Conservation (phyloP, 1,139 yeast species). For the Candida sanyaensis region DNA sequence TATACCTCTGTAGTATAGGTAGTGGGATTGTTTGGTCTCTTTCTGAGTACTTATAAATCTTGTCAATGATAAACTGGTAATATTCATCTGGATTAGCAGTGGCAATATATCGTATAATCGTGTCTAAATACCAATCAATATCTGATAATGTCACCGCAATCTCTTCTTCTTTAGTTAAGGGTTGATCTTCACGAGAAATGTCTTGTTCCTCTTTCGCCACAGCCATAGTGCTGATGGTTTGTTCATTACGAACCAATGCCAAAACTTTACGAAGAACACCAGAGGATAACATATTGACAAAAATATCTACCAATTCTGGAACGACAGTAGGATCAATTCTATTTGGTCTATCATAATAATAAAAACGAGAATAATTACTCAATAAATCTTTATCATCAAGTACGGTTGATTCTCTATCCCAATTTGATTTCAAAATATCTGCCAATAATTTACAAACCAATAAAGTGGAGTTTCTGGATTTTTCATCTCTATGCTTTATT, state of each 20-base stretch:
- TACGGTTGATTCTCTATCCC: slow-evolving; percentile 25
- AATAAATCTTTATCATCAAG: slow-evolving; percentile 20
- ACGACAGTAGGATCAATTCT: slow-evolving; percentile 18
- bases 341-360: slow-evolving; percentile 24
- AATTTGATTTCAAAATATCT: slow-evolving; percentile 28
- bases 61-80: slow-evolving; percentile 38
- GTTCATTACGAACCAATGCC: slow-evolving; percentile 23
- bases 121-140: slow-evolving; percentile 49
- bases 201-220: slow-evolving; percentile 10
- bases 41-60: slow-evolving; percentile 35
- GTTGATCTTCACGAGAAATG: slow-evolving; percentile 12
- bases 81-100: slow-evolving; percentile 58
- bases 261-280: slow-evolving; percentile 23
- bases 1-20: slow-evolving; percentile 38
- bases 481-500: slow-evolving; percentile 34
- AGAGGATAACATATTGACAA: slow-evolving; percentile 23
- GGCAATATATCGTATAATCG: slow-evolving; percentile 50
- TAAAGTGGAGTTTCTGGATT: slow-evolving; percentile 34
- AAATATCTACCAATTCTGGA: slow-evolving; percentile 20
- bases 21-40: slow-evolving; percentile 44
- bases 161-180: slow-evolving; percentile 12
- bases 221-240: slow-evolving; percentile 14
- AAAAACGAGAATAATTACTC: slow-evolving; percentile 23
- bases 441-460: slow-evolving; percentile 35
- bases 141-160: slow-evolving; percentile 15